Conservation (phyloP, 2,329 filamentous ascomycete species). For the Neonectria coccinea region DNA sequence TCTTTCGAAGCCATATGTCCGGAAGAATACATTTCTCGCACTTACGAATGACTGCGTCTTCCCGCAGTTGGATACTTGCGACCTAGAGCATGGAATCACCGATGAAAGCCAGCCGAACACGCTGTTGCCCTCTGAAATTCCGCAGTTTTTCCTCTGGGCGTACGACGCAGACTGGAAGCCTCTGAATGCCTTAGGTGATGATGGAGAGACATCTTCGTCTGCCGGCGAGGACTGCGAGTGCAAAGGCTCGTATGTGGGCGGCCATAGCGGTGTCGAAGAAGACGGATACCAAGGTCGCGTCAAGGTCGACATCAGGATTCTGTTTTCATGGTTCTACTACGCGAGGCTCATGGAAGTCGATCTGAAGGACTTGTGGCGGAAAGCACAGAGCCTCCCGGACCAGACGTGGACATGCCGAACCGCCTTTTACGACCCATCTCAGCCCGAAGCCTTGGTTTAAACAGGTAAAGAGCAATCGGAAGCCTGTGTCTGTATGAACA, state of each 20-base stretch:
- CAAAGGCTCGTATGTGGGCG: too few species aligned
- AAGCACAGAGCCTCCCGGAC: not conserved
- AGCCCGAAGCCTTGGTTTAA: too few species aligned
- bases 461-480: too few species aligned
- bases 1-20: not conserved
- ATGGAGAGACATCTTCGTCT: too few species aligned
- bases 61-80: not conserved
- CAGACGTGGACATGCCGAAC: too few species aligned
- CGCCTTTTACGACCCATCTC: too few species aligned
- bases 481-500: too few species aligned
- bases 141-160: not conserved
- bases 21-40: not conserved
- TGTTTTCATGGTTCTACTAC: constrained; percentile 25
- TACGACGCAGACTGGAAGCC: not conserved
- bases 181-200: too few species aligned
- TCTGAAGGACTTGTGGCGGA: not conserved
- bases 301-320: constrained; percentile 4
- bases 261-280: too few species aligned
- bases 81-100: not conserved
- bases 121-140: not conserved
- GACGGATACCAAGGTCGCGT: constrained; percentile 22
- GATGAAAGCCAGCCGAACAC: not conserved
- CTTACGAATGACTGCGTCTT: not conserved
- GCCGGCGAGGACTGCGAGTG: too few species aligned
- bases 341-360: not conserved